Evolutionary conservation across 306 rosid genomes (phyloP).

Genomic region (Clitoria ternatea): DNA sequence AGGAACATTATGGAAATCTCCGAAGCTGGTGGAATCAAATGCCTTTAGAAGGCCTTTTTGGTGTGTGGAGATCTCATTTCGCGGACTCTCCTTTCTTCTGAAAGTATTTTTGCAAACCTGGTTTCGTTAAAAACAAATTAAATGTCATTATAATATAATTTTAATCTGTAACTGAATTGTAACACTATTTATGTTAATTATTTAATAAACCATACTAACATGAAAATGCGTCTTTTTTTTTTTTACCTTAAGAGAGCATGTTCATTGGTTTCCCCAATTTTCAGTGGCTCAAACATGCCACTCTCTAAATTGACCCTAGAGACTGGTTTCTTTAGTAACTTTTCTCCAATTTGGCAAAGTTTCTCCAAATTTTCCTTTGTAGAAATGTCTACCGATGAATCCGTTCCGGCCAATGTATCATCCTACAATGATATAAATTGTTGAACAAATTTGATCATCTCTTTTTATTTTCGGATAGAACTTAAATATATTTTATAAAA

Average conservation of each 20-base stretch:
- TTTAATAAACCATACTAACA: no score
- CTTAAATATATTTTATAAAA: no score
- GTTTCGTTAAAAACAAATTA: background rate
- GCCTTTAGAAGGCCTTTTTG: background rate
- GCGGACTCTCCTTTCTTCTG: slow-evolving; percentile 54
- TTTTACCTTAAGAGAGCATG: slow-evolving; percentile 40
- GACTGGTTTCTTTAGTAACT: slow-evolving; percentile 30
- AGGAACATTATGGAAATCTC: background rate
- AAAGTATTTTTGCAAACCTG: slow-evolving; percentile 58
- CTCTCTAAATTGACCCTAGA: slow-evolving; percentile 43
- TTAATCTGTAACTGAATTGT: background rate
- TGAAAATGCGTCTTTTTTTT: background rate
- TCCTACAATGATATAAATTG: slow-evolving; percentile 34
- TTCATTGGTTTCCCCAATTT: slow-evolving; percentile 36
- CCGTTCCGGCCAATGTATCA: slow-evolving; percentile 36
- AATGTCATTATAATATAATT: background rate
- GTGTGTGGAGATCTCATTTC: slow-evolving; percentile 50
- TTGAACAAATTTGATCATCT: background rate
- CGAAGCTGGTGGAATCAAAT: background rate
- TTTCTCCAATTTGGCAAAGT: slow-evolving; percentile 28
- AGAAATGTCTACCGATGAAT: slow-evolving; percentile 38
- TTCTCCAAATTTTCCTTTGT: slow-evolving; percentile 31
- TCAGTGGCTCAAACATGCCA: slow-evolving; percentile 22
- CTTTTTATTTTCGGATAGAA: no score
- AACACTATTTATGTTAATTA: background rate